phyloP scores from a whole-genome alignment of 768 basidiomycete genomes.

The Solioccasus polychromus region DNA sequence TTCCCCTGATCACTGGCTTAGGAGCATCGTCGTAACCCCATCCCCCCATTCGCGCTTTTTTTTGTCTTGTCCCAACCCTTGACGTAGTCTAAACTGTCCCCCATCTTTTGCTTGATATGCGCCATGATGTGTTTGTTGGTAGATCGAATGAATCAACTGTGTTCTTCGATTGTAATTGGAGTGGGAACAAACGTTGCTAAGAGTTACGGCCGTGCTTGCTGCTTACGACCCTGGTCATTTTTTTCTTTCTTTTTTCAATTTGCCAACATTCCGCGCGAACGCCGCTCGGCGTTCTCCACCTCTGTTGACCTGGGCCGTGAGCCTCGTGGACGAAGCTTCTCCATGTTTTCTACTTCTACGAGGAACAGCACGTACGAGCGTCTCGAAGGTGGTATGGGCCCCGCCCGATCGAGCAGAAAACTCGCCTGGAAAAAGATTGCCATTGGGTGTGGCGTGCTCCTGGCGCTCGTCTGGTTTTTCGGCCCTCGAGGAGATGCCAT shows the following conservation, averaged over 20 bases:
- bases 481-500: conserved; percentile 40
- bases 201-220: too few relatives aligned
- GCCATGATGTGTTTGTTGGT: conserved; percentile 3
- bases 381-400: conserved; percentile 60
- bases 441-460: conserved; percentile 52
- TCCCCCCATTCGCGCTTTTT: conserved; percentile 1
- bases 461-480: conserved; percentile 66
- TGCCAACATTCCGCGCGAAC: conserved; percentile 22
- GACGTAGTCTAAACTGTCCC: conserved; percentile 1
- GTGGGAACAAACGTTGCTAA: too few relatives aligned
- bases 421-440: conserved; percentile 67
- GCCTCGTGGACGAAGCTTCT: conserved; percentile 21
- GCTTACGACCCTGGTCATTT: too few relatives aligned
- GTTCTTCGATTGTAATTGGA: not conserved
- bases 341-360: conserved; percentile 32
- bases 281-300: conserved; percentile 26
- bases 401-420: conserved; percentile 35
- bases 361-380: conserved; percentile 53
- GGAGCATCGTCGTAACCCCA: conserved; percentile 56
- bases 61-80: not conserved
- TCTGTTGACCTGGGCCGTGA: conserved; percentile 26
- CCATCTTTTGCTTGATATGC: conserved; percentile 6
- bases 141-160: not conserved
- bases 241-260: too few relatives aligned
- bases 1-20: conserved; percentile 43